These are phyloP conservation scores for Macadamia integrifolia DNA, from an alignment of 164 flowering plant genomes.

Conservation along the genomic window DNA sequence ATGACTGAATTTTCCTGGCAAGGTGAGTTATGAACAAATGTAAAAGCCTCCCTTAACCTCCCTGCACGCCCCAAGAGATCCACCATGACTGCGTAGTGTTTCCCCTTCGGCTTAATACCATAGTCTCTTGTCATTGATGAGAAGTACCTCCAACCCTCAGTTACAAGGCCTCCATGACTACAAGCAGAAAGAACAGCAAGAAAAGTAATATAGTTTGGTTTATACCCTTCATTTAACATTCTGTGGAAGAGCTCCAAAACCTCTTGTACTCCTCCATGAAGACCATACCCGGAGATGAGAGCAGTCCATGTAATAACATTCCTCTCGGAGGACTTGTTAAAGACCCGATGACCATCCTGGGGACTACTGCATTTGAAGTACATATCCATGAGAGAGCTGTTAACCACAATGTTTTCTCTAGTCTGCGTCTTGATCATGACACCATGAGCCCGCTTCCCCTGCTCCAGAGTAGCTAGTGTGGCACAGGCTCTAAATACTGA, in stretches of 20 bases:
- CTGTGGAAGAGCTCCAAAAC: not conserved
- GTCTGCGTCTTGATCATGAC: not conserved
- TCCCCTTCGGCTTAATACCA: not conserved
- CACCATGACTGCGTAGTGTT: not conserved
- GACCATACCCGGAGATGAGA: not conserved
- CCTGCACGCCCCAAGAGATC: not conserved
- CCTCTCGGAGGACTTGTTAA: not conserved
- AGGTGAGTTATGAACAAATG: not conserved
- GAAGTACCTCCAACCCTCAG: not conserved
- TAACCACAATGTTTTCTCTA: not conserved
- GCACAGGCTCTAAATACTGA: constrained; percentile 2
- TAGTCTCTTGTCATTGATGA: not conserved
- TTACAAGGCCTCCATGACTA: not conserved
- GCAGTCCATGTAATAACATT: not conserved
- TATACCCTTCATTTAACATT: not conserved
- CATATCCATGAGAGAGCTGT: not conserved
- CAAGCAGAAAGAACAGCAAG: constrained; percentile 1
- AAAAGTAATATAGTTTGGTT: constrained; percentile 1
- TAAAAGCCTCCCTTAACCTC: not conserved
- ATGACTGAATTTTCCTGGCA: not conserved
- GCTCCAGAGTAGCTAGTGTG: not conserved
- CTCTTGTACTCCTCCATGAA: not conserved
- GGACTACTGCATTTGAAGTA: constrained; percentile 1
- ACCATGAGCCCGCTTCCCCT: not conserved
- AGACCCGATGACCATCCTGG: not conserved